Percentiles rank a stretch among this genome's conserved stretches.
Evolutionary conservation across 1,284 basidiomycete genomes (phyloP).

Genomic region (Agroathelia rolfsii): DNA sequence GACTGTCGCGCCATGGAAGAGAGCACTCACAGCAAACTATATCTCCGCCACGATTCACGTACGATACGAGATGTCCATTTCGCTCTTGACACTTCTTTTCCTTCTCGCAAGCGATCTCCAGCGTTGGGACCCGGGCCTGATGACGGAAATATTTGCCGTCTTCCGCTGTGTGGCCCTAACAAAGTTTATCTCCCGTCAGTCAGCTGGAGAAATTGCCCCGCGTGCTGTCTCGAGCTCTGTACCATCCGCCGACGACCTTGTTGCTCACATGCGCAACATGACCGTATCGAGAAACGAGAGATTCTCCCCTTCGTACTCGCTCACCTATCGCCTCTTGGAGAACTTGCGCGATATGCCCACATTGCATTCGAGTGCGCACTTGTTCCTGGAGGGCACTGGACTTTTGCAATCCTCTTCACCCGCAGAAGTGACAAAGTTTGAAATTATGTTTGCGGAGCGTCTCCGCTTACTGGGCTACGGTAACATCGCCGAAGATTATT

Average conservation of each 20-base stretch:
- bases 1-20: conserved; percentile 47
- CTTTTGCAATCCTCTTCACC: conserved; percentile 57
- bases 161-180: conserved; percentile 66
- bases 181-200: conserved; percentile 47
- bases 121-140: conserved; percentile 51
- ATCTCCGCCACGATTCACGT: conserved; percentile 51
- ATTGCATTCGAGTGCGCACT: conserved; percentile 55
- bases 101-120: conserved; percentile 54
- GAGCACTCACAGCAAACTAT: conserved; percentile 53
- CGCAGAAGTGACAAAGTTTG: conserved; percentile 51
- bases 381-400: conserved; percentile 55
- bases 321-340: conserved; percentile 60
- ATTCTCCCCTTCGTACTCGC: conserved; percentile 50
- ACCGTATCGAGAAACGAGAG: conserved; percentile 48
- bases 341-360: conserved; percentile 39
- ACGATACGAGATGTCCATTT: conserved; percentile 62
- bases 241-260: conserved; percentile 49
- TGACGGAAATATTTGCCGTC: conserved; percentile 70
- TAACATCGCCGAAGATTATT: conserved; percentile 50
- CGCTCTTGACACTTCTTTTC: conserved; percentile 59
- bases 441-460: conserved; percentile 63
- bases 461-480: conserved; percentile 60
- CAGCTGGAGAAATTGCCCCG: conserved; percentile 36
- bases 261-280: conserved; percentile 58
- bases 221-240: no score